A percentile compares a stretch with the other conserved stretches of the same genome.
Evolutionary conservation across 805 yeast genomes (phyloP).

Genomic region (Kodamaea fukazawae): DNA sequence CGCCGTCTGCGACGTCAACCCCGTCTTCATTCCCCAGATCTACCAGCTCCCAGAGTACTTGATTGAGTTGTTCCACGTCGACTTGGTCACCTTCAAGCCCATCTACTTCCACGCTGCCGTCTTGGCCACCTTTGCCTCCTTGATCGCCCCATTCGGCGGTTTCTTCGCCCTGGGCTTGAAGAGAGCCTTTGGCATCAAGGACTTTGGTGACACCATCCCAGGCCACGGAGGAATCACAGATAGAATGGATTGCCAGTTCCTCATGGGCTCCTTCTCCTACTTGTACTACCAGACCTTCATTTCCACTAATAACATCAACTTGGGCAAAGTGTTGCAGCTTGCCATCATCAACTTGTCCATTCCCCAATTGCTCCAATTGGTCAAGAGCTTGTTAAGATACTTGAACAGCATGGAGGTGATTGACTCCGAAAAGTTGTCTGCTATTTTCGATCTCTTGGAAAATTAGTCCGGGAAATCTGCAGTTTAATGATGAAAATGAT

Average conservation of each 20-base stretch:
- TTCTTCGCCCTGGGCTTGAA: slow-evolving; percentile 97
- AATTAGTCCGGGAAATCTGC: background rate
- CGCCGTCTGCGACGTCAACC: slow-evolving; percentile 77
- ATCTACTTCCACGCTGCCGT: slow-evolving; percentile 85
- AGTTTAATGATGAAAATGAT: too few species aligned
- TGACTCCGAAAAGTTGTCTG: slow-evolving; percentile 25
- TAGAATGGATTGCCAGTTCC: slow-evolving; percentile 94
- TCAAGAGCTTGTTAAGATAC: slow-evolving; percentile 57
- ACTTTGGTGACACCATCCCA: slow-evolving; percentile 97
- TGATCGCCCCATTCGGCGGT: slow-evolving; percentile 98
- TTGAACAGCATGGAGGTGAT: slow-evolving; percentile 36
- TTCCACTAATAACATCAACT: slow-evolving; percentile 65
- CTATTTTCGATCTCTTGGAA: slow-evolving; percentile 32
- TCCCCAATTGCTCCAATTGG: slow-evolving; percentile 62
- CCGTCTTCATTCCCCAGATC: slow-evolving; percentile 81
- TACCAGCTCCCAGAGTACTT: slow-evolving; percentile 72
- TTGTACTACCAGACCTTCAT: slow-evolving; percentile 91
- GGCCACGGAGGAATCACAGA: slow-evolving; percentile 99
- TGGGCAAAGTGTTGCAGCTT: slow-evolving; percentile 72
- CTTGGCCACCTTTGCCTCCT: slow-evolving; percentile 90
- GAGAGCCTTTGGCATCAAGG: slow-evolving; percentile 93
- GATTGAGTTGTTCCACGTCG: slow-evolving; percentile 42
- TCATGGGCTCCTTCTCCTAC: slow-evolving; percentile 95
- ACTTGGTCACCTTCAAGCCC: slow-evolving; percentile 68
- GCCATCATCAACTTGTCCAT: slow-evolving; percentile 68